phyloP scores from a whole-genome alignment of 83 land plant species.

The Diphasiastrum complanatum region DNA sequence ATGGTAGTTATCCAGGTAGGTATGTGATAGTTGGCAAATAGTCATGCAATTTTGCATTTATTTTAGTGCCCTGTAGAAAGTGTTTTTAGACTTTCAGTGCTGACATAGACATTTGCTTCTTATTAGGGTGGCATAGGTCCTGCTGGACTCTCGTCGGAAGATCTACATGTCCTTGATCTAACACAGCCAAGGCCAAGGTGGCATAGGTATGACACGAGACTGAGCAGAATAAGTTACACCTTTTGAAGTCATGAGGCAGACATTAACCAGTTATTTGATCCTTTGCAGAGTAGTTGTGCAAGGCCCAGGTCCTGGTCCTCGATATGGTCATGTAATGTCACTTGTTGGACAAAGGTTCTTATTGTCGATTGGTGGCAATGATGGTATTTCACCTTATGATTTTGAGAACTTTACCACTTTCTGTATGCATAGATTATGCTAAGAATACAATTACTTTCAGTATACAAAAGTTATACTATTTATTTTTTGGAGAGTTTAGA shows the following conservation, averaged over 20 bases:
- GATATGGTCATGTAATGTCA: conserved; percentile 58
- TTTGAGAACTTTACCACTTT: no score
- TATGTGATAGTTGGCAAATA: neutral
- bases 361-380: conserved; percentile 50
- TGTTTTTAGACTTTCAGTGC: neutral
- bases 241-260: neutral
- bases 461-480: no score
- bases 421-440: no score
- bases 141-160: conserved; percentile 93
- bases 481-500: neutral
- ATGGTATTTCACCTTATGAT: conserved; percentile 41
- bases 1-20: conserved; percentile 98
- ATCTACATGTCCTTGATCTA: conserved; percentile 93
- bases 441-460: no score
- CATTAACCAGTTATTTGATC: neutral
- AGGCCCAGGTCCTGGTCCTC: conserved; percentile 54
- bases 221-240: neutral
- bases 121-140: conserved; percentile 97
- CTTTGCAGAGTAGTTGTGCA: conserved; percentile 46
- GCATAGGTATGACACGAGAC: conserved; percentile 35
- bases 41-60: neutral
- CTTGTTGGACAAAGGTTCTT: conserved; percentile 48
- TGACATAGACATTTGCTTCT: conserved; percentile 1
- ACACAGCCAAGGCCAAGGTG: conserved; percentile 49
- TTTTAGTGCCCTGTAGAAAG: neutral